Conservation (phyloP, 208 protist genomes). For the Crithidia thermophila region DNA sequence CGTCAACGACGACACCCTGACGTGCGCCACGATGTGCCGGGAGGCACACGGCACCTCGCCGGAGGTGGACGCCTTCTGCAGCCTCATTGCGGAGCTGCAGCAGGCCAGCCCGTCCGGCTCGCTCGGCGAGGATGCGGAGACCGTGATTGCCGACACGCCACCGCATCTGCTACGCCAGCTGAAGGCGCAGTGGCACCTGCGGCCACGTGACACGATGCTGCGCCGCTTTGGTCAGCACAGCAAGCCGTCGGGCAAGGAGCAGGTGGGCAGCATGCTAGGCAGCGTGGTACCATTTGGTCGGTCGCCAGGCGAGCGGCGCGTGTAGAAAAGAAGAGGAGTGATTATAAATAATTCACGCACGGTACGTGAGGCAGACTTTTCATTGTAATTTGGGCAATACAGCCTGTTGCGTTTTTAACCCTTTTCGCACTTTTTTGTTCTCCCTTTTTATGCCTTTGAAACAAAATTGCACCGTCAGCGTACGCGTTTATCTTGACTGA, state of each 20-base stretch:
- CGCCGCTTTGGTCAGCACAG: conserved; percentile 77
- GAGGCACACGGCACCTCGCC: conserved; percentile 48
- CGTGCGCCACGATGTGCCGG: conserved; percentile 52
- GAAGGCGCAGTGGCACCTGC: conserved; percentile 66
- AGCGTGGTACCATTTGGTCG: conserved; percentile 82
- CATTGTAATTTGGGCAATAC: too few species aligned
- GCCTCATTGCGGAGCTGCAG: conserved; percentile 24
- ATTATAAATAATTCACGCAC: too few species aligned
- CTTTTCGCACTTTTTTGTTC: conserved; percentile 26
- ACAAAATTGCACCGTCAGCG: too few species aligned
- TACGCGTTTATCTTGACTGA: too few species aligned
- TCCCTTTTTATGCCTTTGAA: too few species aligned
- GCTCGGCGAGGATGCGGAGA: conserved; percentile 50
- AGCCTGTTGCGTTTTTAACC: not conserved
- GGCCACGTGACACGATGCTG: conserved; percentile 74
- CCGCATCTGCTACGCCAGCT: conserved; percentile 77
- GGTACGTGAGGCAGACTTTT: too few species aligned
- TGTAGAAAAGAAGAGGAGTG: too few species aligned
- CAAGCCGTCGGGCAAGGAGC: conserved; percentile 33
- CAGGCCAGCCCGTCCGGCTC: conserved; percentile 22
- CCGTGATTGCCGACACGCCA: conserved; percentile 41
- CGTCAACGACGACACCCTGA: conserved; percentile 73
- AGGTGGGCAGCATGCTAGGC: conserved; percentile 81
- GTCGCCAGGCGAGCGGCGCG: conserved; percentile 60
- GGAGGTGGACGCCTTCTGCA: conserved; percentile 35